Percentiles rank a stretch among this genome's conserved stretches.
phyloP scores from a whole-genome alignment of 768 basidiomycete species.

The Rhodosporidiobolus odoratus region DNA sequence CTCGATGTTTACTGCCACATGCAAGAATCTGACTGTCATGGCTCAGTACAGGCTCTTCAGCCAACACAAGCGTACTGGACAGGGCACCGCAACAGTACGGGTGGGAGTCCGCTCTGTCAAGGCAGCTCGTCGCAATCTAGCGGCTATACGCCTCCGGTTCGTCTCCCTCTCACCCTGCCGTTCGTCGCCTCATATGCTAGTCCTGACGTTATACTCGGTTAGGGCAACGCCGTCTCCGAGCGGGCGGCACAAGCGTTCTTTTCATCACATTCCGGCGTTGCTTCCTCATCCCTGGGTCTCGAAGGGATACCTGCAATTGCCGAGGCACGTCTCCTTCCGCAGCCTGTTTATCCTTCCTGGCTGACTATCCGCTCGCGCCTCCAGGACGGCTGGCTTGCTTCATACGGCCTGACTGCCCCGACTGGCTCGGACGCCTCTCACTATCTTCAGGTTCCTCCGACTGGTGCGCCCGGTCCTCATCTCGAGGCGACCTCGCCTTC shows the following conservation, averaged over 20 bases:
- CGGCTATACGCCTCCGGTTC: background rate
- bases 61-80: too few species aligned
- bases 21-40: too few species aligned
- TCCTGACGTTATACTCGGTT: background rate
- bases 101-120: too few species aligned
- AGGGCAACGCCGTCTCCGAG: background rate
- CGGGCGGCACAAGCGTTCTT: background rate
- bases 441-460: background rate
- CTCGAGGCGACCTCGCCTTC: background rate
- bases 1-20: too few species aligned
- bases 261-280: background rate
- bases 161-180: background rate
- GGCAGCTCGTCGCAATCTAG: too few species aligned
- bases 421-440: background rate
- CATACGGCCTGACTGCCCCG: background rate
- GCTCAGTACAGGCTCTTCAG: too few species aligned
- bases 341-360: background rate
- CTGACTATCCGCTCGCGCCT: too few species aligned
- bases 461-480: background rate
- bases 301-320: background rate
- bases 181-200: background rate
- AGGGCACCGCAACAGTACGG: too few species aligned
- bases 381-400: constrained; percentile 2
- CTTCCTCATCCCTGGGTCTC: background rate
- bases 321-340: background rate